phyloP scores from a whole-genome alignment of 192 early-diverging fungal species.

The Umbelopsis sp. region DNA sequence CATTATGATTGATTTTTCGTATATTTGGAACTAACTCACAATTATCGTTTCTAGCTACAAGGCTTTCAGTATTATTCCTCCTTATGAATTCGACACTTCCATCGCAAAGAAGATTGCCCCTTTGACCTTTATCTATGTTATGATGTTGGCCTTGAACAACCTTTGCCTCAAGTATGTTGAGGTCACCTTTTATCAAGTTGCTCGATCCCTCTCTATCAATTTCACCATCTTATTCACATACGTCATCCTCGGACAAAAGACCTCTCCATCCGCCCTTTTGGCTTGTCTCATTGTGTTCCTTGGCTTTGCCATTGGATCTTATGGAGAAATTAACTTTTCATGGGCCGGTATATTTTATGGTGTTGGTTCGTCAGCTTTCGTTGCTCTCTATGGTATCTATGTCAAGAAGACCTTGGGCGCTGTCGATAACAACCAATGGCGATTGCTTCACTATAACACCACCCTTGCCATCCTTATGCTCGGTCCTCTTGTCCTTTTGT shows the following conservation, averaged over 20 bases:
- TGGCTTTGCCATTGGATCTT: slow-evolving; percentile 66
- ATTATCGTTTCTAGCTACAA: slow-evolving; percentile 33
- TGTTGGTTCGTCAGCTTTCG: slow-evolving; percentile 65
- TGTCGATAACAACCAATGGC: slow-evolving; percentile 71
- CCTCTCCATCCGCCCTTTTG: slow-evolving; percentile 52
- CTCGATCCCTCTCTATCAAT: slow-evolving; percentile 65
- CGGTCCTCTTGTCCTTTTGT: slow-evolving; percentile 56
- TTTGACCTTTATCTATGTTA: slow-evolving; percentile 65
- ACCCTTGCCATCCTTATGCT: slow-evolving; percentile 63
- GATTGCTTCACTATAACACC: slow-evolving; percentile 67
- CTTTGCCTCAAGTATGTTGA: slow-evolving; percentile 65
- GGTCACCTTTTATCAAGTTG: slow-evolving; percentile 72
- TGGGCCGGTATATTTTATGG: slow-evolving; percentile 63
- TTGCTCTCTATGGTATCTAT: slow-evolving; percentile 70
- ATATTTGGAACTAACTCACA: background rate
- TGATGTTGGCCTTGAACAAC: slow-evolving; percentile 70
- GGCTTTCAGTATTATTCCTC: slow-evolving; percentile 60
- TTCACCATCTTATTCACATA: slow-evolving; percentile 70
- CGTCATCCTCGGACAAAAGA: slow-evolving; percentile 54
- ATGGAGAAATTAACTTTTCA: slow-evolving; percentile 69
- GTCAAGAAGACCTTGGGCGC: slow-evolving; percentile 62
- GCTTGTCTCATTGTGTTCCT: slow-evolving; percentile 62
- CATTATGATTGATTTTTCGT: no score
- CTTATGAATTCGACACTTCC: slow-evolving; percentile 60
- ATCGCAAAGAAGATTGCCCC: slow-evolving; percentile 57